Conservation (phyloP, 495 filamentous ascomycete species). For the Lindgomyces ingoldianus region DNA sequence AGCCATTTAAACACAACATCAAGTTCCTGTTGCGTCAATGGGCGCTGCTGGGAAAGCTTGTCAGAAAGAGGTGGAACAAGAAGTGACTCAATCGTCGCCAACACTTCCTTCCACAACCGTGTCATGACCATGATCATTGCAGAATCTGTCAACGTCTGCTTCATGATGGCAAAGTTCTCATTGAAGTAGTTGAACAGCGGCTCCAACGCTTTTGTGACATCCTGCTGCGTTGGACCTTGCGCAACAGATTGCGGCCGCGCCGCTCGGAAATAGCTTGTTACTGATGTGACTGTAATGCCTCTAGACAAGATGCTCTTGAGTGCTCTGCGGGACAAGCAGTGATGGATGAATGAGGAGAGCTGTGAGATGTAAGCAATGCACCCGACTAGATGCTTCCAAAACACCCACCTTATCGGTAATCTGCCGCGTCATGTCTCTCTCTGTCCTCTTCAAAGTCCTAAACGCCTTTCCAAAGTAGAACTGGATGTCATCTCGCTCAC, state of each 20-base stretch:
- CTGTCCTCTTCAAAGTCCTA: slow-evolving; percentile 87
- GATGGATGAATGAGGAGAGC: slow-evolving; percentile 93
- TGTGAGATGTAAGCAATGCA: slow-evolving; percentile 43
- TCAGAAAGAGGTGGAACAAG: slow-evolving; percentile 94
- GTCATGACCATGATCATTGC: slow-evolving; percentile 99
- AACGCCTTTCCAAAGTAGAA: slow-evolving; percentile 99
- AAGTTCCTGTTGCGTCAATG: slow-evolving; percentile 82
- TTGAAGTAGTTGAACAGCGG: slow-evolving; percentile 97
- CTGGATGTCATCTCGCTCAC: slow-evolving; percentile 95
- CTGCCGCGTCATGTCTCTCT: slow-evolving; percentile 95
- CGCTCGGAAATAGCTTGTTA: slow-evolving; percentile 75
- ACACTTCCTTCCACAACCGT: slow-evolving; percentile 94
- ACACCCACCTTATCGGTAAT: slow-evolving; percentile 90
- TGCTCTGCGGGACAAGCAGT: slow-evolving; percentile 79
- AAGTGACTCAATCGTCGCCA: slow-evolving; percentile 84
- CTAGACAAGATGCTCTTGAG: slow-evolving; percentile 71
- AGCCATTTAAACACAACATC: slow-evolving; percentile 97
- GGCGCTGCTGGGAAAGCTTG: slow-evolving; percentile 86
- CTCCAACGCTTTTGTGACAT: slow-evolving; percentile 78
- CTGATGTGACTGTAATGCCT: slow-evolving; percentile 70
- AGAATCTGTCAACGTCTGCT: slow-evolving; percentile 85
- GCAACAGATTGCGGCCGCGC: slow-evolving; percentile 54
- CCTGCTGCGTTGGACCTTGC: slow-evolving; percentile 63
- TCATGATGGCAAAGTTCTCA: slow-evolving; percentile 99
- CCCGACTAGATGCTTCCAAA: not conserved